Evolutionary conservation across 805 yeast species (phyloP).

Genomic region (Candida takata): DNA sequence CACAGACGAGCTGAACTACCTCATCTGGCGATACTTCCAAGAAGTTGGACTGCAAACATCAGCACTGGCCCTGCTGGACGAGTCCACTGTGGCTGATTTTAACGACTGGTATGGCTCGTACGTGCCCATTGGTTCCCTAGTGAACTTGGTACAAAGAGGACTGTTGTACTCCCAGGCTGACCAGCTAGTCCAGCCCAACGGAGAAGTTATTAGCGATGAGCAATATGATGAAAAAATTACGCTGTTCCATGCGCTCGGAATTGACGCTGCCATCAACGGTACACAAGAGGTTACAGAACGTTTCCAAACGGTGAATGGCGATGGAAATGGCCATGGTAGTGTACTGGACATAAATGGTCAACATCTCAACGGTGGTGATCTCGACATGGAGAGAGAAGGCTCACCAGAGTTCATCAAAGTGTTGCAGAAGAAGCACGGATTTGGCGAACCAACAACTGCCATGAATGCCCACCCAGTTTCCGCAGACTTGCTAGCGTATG

Average conservation of each 20-base stretch:
- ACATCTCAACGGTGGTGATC: slow-evolving; percentile 1
- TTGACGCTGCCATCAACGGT: slow-evolving; percentile 31
- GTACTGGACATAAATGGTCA: slow-evolving; percentile 2
- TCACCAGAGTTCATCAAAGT: slow-evolving; percentile 27
- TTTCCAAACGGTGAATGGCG: slow-evolving; percentile 17
- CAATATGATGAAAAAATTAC: slow-evolving; percentile 31
- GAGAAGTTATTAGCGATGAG: slow-evolving; percentile 19
- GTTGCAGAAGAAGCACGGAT: slow-evolving; percentile 31
- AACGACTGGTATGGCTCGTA: slow-evolving; percentile 43
- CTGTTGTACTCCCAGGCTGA: slow-evolving; percentile 71
- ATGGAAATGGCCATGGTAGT: neutral
- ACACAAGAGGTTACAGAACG: slow-evolving; percentile 25
- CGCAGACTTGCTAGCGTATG: slow-evolving; percentile 43
- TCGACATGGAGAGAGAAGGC: slow-evolving; percentile 7
- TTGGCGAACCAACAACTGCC: slow-evolving; percentile 36
- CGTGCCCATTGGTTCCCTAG: slow-evolving; percentile 76
- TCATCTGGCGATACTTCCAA: slow-evolving; percentile 88
- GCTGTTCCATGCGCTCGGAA: slow-evolving; percentile 47
- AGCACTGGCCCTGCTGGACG: slow-evolving; percentile 75
- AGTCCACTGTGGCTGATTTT: slow-evolving; percentile 51
- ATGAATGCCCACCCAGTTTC: slow-evolving; percentile 53
- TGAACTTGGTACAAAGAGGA: slow-evolving; percentile 80
- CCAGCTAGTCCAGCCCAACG: slow-evolving; percentile 37
- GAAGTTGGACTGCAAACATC: slow-evolving; percentile 74
- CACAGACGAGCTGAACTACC: slow-evolving; percentile 78